A percentile compares a stretch with the other conserved stretches of the same genome.
Conservation (phyloP, 2,329 filamentous ascomycete genomes). For the Clonostachys chloroleuca region DNA sequence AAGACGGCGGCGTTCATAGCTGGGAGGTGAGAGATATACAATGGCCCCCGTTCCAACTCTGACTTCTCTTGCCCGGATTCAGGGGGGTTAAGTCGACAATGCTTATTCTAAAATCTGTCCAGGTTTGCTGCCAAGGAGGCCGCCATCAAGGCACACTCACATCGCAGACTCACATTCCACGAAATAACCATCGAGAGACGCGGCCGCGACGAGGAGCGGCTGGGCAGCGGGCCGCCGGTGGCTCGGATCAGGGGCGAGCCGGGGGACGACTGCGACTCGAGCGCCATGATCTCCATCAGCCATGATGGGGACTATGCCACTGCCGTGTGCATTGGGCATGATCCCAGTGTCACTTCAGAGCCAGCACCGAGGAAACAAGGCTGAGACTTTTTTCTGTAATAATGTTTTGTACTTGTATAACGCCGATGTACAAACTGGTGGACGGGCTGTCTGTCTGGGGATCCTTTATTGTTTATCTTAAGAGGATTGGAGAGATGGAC, state of each 20-base stretch:
- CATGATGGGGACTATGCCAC: slow-evolving; percentile 83
- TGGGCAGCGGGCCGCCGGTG: slow-evolving; percentile 35
- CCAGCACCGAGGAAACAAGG: too few species aligned
- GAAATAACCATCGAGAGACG: slow-evolving; percentile 43
- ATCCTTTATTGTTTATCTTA: too few species aligned
- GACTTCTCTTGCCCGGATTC: too few species aligned
- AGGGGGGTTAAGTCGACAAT: neutral
- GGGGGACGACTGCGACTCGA: slow-evolving; percentile 31
- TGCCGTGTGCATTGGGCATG: slow-evolving; percentile 57
- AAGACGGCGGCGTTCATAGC: slow-evolving; percentile 35
- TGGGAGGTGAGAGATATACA: slow-evolving; percentile 27
- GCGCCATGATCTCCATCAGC: slow-evolving; percentile 74
- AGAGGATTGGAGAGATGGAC: too few species aligned
- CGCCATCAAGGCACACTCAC: slow-evolving; percentile 64
- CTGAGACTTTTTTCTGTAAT: too few species aligned
- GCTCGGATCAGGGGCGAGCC: slow-evolving; percentile 30
- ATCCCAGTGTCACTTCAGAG: slow-evolving; percentile 4
- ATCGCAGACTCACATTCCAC: slow-evolving; percentile 55
- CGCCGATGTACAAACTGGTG: too few species aligned
- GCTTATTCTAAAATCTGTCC: neutral
- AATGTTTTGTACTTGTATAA: too few species aligned
- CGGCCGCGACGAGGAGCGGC: slow-evolving; percentile 10
- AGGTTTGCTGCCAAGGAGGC: slow-evolving; percentile 75
- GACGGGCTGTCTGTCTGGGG: too few species aligned
- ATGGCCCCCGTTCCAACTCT: too few species aligned